Evolutionary conservation across 2,329 filamentous ascomycete genomes (phyloP).

Genomic region (Cercospora citrullina): DNA sequence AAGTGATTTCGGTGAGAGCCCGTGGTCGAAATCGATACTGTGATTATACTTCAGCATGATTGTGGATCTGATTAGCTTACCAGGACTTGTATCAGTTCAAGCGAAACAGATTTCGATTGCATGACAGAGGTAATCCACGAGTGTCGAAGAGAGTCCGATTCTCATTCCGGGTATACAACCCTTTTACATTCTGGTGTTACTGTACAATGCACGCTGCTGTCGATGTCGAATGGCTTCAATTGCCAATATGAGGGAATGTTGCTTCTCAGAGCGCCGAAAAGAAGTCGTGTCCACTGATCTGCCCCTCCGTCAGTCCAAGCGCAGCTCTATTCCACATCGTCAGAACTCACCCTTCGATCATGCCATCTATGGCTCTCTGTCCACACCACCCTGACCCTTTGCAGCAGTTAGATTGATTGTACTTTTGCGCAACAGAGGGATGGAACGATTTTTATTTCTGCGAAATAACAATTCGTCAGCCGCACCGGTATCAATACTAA

Average conservation of each 20-base stretch:
- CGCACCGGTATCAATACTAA: constrained; percentile 3
- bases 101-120: neutral
- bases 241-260: neutral
- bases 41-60: neutral
- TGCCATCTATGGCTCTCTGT: neutral
- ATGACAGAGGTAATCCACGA: neutral
- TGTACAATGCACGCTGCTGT: constrained; percentile 13
- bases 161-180: neutral
- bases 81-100: neutral
- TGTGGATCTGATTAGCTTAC: neutral
- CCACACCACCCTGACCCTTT: neutral
- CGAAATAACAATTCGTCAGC: constrained; percentile 1
- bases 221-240: constrained; percentile 1
- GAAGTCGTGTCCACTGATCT: too few relatives aligned
- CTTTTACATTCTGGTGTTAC: constrained; percentile 9
- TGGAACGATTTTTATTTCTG: neutral
- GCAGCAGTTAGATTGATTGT: constrained; percentile 3
- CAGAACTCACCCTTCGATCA: neutral
- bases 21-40: too few relatives aligned
- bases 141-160: neutral
- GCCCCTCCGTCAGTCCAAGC: neutral
- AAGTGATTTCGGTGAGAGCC: too few relatives aligned
- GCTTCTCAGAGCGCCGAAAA: neutral
- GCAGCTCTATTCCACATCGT: too few relatives aligned
- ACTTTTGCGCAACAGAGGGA: neutral